A percentile compares a stretch with the other conserved stretches of the same genome.
Evolutionary conservation across 2,329 filamentous ascomycete species (phyloP).

Genomic region (Fusarium beomiforme): DNA sequence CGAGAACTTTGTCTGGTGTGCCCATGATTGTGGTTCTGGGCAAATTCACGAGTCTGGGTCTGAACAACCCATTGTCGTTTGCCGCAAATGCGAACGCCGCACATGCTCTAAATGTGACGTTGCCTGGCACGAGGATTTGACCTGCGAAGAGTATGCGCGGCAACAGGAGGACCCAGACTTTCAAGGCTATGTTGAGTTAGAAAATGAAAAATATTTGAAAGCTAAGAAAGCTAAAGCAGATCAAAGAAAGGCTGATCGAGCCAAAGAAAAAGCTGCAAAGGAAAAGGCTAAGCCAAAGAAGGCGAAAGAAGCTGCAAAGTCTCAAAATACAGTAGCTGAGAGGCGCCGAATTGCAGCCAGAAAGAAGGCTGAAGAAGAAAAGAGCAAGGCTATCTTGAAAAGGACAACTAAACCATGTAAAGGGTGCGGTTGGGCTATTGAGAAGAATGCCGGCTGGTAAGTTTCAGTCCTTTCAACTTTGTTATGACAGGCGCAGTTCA

Average conservation of each 20-base stretch:
- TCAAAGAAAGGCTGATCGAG: slow-evolving; percentile 58
- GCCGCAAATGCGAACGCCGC: slow-evolving; percentile 51
- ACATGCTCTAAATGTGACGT: slow-evolving; percentile 56
- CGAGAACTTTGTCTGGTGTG: slow-evolving; percentile 63
- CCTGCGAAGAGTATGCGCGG: slow-evolving; percentile 56
- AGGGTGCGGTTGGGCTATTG: slow-evolving; percentile 50
- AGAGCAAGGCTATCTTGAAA: slow-evolving; percentile 43
- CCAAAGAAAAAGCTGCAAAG: too few species aligned
- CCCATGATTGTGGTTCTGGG: slow-evolving; percentile 60
- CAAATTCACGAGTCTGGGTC: slow-evolving; percentile 59
- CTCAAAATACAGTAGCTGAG: slow-evolving; percentile 42
- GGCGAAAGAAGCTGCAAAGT: slow-evolving; percentile 37
- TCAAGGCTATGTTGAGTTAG: slow-evolving; percentile 49
- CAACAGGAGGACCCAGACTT: slow-evolving; percentile 52
- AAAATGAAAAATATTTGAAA: slow-evolving; percentile 49
- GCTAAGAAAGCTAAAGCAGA: slow-evolving; percentile 57
- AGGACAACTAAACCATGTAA: slow-evolving; percentile 52
- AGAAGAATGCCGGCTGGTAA: slow-evolving; percentile 56
- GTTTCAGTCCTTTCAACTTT: slow-evolving; percentile 19
- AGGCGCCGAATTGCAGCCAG: slow-evolving; percentile 43
- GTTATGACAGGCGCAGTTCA: slow-evolving; percentile 21
- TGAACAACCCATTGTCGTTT: slow-evolving; percentile 54
- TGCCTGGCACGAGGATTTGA: slow-evolving; percentile 54
- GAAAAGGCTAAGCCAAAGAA: slow-evolving; percentile 6
- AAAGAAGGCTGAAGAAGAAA: slow-evolving; percentile 49